phyloP scores from a whole-genome alignment of 768 basidiomycete genomes.

The Suillus subluteus region DNA sequence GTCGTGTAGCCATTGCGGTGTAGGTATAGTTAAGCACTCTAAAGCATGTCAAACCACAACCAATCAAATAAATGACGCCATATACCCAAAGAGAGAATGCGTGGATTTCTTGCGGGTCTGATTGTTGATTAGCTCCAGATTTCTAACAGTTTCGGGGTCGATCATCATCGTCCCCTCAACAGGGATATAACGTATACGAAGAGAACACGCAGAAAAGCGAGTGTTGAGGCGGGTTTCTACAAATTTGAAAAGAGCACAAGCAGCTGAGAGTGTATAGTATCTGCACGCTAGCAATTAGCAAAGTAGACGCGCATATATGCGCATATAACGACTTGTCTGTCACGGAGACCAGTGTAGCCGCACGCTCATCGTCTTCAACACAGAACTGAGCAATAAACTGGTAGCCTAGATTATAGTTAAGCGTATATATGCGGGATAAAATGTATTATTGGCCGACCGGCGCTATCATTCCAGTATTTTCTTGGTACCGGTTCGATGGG shows the following conservation, averaged over 20 bases:
- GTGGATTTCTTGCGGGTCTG: slow-evolving; percentile 63
- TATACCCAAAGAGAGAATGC: slow-evolving; percentile 82
- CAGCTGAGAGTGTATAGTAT: slow-evolving; percentile 87
- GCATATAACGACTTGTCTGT: slow-evolving; percentile 73
- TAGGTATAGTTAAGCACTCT: slow-evolving; percentile 81
- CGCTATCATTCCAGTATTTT: slow-evolving; percentile 85
- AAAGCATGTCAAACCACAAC: slow-evolving; percentile 8
- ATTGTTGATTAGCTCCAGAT: slow-evolving; percentile 89
- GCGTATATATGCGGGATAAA: neutral
- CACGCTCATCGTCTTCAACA: slow-evolving; percentile 79
- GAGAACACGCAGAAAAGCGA: slow-evolving; percentile 68
- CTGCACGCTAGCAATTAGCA: slow-evolving; percentile 40
- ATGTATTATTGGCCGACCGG: slow-evolving; percentile 47
- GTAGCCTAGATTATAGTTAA: slow-evolving; percentile 38
- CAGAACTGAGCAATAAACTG: slow-evolving; percentile 80
- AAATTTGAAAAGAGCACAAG: slow-evolving; percentile 86
- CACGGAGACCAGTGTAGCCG: slow-evolving; percentile 76
- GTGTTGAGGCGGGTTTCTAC: slow-evolving; percentile 71
- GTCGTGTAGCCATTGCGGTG: slow-evolving; percentile 88
- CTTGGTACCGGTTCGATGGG: slow-evolving; percentile 73
- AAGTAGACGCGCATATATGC: neutral
- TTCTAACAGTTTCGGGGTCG: slow-evolving; percentile 84
- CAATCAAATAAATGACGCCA: neutral
- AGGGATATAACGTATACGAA: slow-evolving; percentile 75
- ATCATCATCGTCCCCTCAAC: slow-evolving; percentile 95